Conservation (phyloP, 495 filamentous ascomycete species). For the Bryoglossum gracile region DNA sequence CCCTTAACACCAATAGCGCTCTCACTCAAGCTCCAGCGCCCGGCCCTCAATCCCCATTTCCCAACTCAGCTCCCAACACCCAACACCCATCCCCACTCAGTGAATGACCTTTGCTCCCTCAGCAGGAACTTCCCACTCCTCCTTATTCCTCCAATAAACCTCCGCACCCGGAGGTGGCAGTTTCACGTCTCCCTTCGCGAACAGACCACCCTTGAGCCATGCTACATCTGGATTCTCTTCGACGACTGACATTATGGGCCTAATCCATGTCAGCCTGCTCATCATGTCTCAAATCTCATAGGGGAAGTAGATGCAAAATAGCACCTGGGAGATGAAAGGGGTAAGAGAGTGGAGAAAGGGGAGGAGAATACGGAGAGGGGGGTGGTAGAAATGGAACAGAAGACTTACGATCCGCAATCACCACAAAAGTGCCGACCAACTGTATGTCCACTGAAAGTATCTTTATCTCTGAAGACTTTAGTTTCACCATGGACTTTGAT, state of each 20-base stretch:
- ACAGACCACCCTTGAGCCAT: not conserved
- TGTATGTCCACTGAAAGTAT: not conserved
- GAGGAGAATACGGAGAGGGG: not conserved
- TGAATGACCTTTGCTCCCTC: not conserved
- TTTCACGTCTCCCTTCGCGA: not conserved
- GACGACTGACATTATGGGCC: not conserved
- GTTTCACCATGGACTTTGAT: not conserved
- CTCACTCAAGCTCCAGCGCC: too few species aligned
- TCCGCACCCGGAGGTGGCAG: not conserved
- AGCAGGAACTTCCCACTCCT: not conserved
- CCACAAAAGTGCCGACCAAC: not conserved
- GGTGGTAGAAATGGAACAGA: not conserved
- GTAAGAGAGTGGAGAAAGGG: not conserved
- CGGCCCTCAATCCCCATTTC: too few species aligned
- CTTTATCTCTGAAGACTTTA: not conserved
- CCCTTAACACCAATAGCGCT: too few species aligned
- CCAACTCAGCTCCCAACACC: too few species aligned
- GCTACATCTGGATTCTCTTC: not conserved
- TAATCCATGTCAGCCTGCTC: not conserved
- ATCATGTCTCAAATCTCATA: too few species aligned
- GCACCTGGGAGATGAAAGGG: not conserved
- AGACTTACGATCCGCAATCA: slow-evolving; percentile 4
- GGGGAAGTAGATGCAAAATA: too few species aligned
- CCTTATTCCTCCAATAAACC: not conserved
- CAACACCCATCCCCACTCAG: not conserved